These are phyloP conservation scores for Rhododendron kiyosumense DNA, from an alignment of 148 eudicot species.

Conservation along the genomic window DNA sequence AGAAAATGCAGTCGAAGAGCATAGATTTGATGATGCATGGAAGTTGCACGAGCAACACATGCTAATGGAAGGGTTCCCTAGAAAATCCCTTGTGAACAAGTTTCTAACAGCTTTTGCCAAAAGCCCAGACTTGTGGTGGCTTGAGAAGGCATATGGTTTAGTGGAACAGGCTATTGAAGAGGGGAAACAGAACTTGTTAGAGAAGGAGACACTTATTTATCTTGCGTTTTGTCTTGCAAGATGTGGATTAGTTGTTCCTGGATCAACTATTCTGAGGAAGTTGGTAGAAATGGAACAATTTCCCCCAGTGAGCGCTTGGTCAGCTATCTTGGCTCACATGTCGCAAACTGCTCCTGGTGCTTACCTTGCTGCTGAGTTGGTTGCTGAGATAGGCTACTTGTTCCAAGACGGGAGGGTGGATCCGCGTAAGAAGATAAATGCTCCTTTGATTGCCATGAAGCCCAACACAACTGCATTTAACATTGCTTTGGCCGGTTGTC, in stretches of 20 bases:
- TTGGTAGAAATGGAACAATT: conserved; percentile 58
- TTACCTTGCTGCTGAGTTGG: conserved; percentile 78
- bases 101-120: conserved; percentile 50
- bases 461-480: conserved; percentile 56
- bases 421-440: conserved; percentile 86
- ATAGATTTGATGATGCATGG: conserved; percentile 67
- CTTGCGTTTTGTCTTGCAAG: conserved; percentile 64
- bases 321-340: conserved; percentile 71
- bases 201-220: conserved; percentile 61
- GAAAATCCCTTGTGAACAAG: conserved; percentile 57
- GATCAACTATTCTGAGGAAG: conserved; percentile 72
- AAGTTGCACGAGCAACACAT: conserved; percentile 61
- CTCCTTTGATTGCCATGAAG: conserved; percentile 78
- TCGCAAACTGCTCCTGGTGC: conserved; percentile 63
- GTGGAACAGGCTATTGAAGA: conserved; percentile 70
- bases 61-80: conserved; percentile 90
- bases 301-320: conserved; percentile 75
- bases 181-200: conserved; percentile 60
- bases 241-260: conserved; percentile 49
- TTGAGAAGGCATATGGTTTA: conserved; percentile 61
- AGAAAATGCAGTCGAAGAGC: conserved; percentile 54
- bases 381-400: conserved; percentile 80
- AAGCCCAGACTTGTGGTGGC: conserved; percentile 52
- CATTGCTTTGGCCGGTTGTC: conserved; percentile 71
- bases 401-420: conserved; percentile 90